Base-by-base conservation (phyloP, 176 grass and related monocot species). In the Zoysia japonica region DNA sequence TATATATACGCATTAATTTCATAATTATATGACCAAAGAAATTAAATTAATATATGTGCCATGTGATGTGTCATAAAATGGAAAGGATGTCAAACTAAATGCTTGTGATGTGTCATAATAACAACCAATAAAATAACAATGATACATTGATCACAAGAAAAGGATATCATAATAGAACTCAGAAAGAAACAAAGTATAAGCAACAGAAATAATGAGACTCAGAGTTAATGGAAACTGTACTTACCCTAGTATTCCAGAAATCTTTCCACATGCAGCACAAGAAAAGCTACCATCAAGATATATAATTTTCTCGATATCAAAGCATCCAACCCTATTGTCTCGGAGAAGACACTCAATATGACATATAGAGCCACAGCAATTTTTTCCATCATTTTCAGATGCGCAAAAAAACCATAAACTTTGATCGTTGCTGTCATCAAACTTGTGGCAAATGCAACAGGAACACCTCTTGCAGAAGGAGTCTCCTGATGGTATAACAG, bases 401-500 rank as follows among this genome's bases (percentile, higher is more conserved):
- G 78, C 56, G 84, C 96, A 99, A 69, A 99, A 92, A 35, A 99
- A 75, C 96, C 96, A 99, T 65, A 93, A 78, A 85, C 96, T 99
- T 71, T 90, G 90, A 68, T 99, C 96, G 71, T 99, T 99, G 64
- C 95, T 99, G 79, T 95, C 92, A 89, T 99, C 96, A 77, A 95
- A 99, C 62, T 73, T 87, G 71, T 93, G 96, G 61, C 96, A 99
- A 83, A 99, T 91, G 83, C 84, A 99, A 79, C 96, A 99, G 49
- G 96, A 99, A 60, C 96, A 99, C 84, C 92, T 95, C 82, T 89
- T 99, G 85, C 96, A 99, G 69, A 95, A 95, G 43, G 92, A 85
- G 56, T 99, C 96, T 76, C 91, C 86, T 35, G 76, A 89, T 64
- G 71, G 72, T 63, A 91, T 50, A 76, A 89, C 88, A 82, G 92